A percentile compares a stretch with the other conserved stretches of the same genome.
phyloP scores from a whole-genome alignment of 805 yeast species.

The Jamesozyma jinghongensis region DNA sequence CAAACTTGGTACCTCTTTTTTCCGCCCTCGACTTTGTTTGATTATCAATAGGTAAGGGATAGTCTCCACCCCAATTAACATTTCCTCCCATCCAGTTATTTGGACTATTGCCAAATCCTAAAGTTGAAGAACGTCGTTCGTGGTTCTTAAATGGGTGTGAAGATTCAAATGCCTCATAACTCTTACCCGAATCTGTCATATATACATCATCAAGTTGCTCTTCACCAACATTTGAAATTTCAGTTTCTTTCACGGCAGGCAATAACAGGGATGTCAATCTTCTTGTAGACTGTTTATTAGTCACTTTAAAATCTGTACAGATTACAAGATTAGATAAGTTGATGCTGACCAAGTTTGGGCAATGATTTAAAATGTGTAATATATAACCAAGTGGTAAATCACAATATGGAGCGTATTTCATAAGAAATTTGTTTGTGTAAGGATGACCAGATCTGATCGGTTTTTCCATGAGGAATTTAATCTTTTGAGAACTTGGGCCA shows the following conservation, averaged over 20 bases:
- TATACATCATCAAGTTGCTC: constrained; percentile 18
- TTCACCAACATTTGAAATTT: constrained; percentile 7
- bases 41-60: constrained; percentile 21
- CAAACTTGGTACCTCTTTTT: constrained; percentile 4
- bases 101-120: constrained; percentile 6
- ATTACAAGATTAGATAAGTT: constrained; percentile 55
- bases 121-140: constrained; percentile 6
- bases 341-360: constrained; percentile 49
- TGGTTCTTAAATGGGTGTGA: neutral
- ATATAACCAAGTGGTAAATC: constrained; percentile 76
- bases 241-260: constrained; percentile 15
- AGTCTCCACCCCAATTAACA: constrained; percentile 8
- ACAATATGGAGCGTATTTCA: constrained; percentile 54
- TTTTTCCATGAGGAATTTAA: constrained; percentile 1
- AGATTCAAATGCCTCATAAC: constrained; percentile 15
- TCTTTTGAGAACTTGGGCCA: neutral
- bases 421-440: constrained; percentile 46
- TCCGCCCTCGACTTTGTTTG: constrained; percentile 17
- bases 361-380: constrained; percentile 56
- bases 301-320: constrained; percentile 52
- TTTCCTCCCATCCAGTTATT: constrained; percentile 8
- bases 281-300: constrained; percentile 8
- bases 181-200: constrained; percentile 25
- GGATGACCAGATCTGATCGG: constrained; percentile 40
- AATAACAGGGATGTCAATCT: constrained; percentile 10